A percentile compares a stretch with the other conserved stretches of the same genome.
These are phyloP conservation scores for Mycocentrospora acerina DNA, from an alignment of 2,329 filamentous ascomycete species.

Conservation along the genomic window DNA sequence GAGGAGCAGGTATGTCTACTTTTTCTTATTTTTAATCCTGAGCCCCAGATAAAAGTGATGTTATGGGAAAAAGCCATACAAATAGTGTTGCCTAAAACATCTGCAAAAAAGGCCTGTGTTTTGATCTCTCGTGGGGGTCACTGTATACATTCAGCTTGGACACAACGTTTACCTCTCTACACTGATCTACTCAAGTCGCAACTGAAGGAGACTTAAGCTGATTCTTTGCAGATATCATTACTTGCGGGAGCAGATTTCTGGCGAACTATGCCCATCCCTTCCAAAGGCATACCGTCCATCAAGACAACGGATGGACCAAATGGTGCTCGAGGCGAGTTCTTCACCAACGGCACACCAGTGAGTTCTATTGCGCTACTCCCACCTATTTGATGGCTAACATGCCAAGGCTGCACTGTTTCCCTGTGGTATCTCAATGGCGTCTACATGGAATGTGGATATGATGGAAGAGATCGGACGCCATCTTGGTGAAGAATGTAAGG, in stretches of 20 bases:
- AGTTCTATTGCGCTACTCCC: slow-evolving; percentile 21
- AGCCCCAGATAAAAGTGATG: too few relatives aligned
- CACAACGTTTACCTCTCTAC: background rate
- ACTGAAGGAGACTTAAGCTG: slow-evolving; percentile 16
- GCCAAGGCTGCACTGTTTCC: slow-evolving; percentile 72
- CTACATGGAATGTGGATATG: slow-evolving; percentile 75
- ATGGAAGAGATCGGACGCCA: slow-evolving; percentile 69
- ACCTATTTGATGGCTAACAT: slow-evolving; percentile 11
- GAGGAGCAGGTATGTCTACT: slow-evolving; percentile 43
- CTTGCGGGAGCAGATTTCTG: slow-evolving; percentile 65
- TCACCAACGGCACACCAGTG: slow-evolving; percentile 53
- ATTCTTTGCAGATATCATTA: slow-evolving; percentile 37
- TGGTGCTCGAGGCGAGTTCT: slow-evolving; percentile 68
- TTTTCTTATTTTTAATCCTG: slow-evolving; percentile 2
- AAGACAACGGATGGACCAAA: slow-evolving; percentile 70
- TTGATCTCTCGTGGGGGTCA: too few relatives aligned
- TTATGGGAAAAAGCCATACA: too few relatives aligned
- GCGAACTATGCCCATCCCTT: slow-evolving; percentile 64
- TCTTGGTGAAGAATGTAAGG: slow-evolving; percentile 70
- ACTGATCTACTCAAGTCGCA: slow-evolving; percentile 10
- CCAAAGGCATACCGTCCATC: slow-evolving; percentile 64
- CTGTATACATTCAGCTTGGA: too few relatives aligned
- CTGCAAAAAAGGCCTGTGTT: slow-evolving; percentile 10
- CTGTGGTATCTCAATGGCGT: slow-evolving; percentile 75
- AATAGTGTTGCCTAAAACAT: too few relatives aligned